A percentile compares a stretch with the other conserved stretches of the same genome.
These are phyloP conservation scores for Chenopodium suecicum DNA, from an alignment of 148 eudicot species.

Conservation along the genomic window DNA sequence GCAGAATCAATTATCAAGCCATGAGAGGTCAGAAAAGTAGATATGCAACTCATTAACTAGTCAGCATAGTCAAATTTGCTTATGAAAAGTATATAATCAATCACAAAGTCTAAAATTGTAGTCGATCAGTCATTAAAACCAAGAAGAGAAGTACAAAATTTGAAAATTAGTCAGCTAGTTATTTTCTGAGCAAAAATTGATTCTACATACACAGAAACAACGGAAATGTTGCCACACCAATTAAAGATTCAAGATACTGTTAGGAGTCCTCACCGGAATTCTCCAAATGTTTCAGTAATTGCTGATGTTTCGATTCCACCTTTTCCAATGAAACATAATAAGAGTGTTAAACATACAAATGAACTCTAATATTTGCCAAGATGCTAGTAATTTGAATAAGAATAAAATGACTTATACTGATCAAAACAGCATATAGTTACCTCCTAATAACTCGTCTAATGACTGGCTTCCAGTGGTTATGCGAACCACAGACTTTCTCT, in stretches of 20 bases:
- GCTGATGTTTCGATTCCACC: constrained; percentile 90
- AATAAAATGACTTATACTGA: too few relatives aligned
- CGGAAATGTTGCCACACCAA: neutral
- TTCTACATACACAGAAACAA: neutral
- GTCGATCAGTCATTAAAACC: neutral
- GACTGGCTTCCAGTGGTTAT: constrained; percentile 95
- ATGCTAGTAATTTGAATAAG: neutral
- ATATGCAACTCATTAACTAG: neutral
- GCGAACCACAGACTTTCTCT: constrained; percentile 84
- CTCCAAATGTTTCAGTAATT: constrained; percentile 96
- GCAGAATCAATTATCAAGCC: neutral
- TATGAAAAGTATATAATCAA: neutral
- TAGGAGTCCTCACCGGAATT: constrained; percentile 60
- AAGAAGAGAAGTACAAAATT: neutral
- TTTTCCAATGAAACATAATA: constrained; percentile 18
- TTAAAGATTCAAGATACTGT: too few relatives aligned
- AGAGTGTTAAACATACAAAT: neutral
- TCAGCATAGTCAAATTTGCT: neutral
- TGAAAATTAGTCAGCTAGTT: neutral
- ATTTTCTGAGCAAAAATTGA: neutral
- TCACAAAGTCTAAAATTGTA: neutral
- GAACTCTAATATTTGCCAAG: neutral
- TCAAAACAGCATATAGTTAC: constrained; percentile 30
- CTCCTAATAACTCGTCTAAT: constrained; percentile 81
- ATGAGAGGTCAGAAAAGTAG: constrained; percentile 5